Evolutionary conservation across 371 early-diverging fungal genomes (phyloP).

Genomic region (Rhizomucor miehei): DNA sequence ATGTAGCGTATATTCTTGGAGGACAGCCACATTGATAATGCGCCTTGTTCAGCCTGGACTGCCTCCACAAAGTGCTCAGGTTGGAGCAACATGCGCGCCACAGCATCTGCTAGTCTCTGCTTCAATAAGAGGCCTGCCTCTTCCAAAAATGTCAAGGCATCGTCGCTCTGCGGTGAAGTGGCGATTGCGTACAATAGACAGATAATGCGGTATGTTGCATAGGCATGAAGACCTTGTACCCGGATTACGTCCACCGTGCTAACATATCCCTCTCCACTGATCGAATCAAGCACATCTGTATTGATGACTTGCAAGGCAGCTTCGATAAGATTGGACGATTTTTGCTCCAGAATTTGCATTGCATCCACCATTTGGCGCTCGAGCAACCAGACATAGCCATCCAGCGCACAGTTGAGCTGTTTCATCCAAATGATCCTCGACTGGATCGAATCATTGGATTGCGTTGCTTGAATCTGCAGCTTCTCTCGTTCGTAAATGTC

Average conservation of each 20-base stretch:
- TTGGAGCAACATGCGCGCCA: slow-evolving; percentile 23
- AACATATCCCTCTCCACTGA: slow-evolving; percentile 5
- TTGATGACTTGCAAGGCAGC: slow-evolving; percentile 10
- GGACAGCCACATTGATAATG: slow-evolving; percentile 15
- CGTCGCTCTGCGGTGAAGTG: background rate
- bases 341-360: background rate
- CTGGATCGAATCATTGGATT: background rate
- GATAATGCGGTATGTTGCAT: slow-evolving; percentile 16
- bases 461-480: background rate
- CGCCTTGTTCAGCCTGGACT: slow-evolving; percentile 22
- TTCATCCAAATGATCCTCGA: slow-evolving; percentile 22
- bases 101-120: slow-evolving; percentile 4
- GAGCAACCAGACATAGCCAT: slow-evolving; percentile 42
- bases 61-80: slow-evolving; percentile 25
- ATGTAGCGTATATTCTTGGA: slow-evolving; percentile 10
- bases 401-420: slow-evolving; percentile 24
- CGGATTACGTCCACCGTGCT: slow-evolving; percentile 12
- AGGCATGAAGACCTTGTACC: slow-evolving; percentile 15
- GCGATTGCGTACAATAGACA: slow-evolving; percentile 18
- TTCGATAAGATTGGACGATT: slow-evolving; percentile 13
- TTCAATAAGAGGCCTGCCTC: slow-evolving; percentile 9
- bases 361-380: slow-evolving; percentile 21
- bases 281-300: background rate
- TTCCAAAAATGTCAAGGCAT: background rate
- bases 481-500: slow-evolving; percentile 12